Conservation (phyloP, 257 asterid species). For the Catharanthus roseus region DNA sequence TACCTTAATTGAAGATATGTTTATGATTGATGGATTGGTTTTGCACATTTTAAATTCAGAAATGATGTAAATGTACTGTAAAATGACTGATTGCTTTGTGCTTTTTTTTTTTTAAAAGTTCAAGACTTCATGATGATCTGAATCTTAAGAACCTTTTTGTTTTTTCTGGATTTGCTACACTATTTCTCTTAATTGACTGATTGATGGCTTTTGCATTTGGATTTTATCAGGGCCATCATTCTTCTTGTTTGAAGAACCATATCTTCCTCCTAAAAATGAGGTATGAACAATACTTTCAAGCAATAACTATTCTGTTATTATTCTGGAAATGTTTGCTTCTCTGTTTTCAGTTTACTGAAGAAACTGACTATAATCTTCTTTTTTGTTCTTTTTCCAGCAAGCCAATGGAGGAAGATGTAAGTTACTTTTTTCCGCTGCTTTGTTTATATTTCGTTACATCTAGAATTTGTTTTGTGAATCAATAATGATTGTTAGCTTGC, state of each 20-base stretch:
- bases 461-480: no score
- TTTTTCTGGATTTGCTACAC: neutral
- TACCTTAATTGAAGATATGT: neutral
- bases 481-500: neutral
- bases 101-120: no score
- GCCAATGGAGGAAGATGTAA: conserved; percentile 78
- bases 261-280: neutral
- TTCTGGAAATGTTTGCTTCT: neutral
- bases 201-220: neutral
- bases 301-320: neutral
- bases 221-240: neutral
- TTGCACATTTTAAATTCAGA: neutral
- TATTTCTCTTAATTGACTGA: neutral
- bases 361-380: neutral
- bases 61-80: neutral
- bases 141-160: no score
- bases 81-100: neutral
- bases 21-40: neutral
- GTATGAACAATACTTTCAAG: neutral
- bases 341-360: no score
- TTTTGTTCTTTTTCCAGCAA: conserved; percentile 34
- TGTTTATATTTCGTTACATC: neutral
- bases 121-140: neutral
- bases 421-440: neutral
- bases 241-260: neutral